phyloP scores from a whole-genome alignment of 2,329 filamentous ascomycete species.

The Aspergillus ochraceoroseus region DNA sequence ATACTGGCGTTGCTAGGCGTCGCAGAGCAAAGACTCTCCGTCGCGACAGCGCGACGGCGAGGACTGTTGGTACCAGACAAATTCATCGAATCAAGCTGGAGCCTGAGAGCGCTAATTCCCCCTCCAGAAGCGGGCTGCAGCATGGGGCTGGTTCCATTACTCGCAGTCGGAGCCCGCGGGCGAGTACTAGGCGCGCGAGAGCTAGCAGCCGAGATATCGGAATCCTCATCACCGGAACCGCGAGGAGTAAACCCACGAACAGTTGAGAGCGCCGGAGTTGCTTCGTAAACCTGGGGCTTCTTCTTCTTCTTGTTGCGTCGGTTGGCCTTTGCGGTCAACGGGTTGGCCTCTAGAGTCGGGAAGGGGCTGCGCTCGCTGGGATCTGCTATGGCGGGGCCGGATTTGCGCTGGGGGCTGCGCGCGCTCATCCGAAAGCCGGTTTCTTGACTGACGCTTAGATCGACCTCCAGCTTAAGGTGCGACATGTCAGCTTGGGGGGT shows the following conservation, averaged over 20 bases:
- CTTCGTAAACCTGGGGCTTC: slow-evolving; percentile 30
- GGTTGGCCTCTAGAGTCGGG: slow-evolving; percentile 26
- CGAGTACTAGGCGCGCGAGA: slow-evolving; percentile 34
- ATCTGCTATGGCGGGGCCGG: slow-evolving; percentile 10
- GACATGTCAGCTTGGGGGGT: slow-evolving; percentile 35
- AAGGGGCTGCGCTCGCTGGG: slow-evolving; percentile 26
- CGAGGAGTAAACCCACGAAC: slow-evolving; percentile 44
- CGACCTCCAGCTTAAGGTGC: slow-evolving; percentile 23
- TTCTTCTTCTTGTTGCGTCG: slow-evolving; percentile 42
- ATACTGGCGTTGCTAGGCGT: slow-evolving; percentile 55
- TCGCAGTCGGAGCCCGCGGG: slow-evolving; percentile 26
- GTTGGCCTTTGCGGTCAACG: slow-evolving; percentile 26
- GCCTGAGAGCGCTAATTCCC: slow-evolving; percentile 76
- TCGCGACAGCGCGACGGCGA: slow-evolving; percentile 26
- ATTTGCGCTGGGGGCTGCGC: slow-evolving; percentile 24
- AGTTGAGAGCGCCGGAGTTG: slow-evolving; percentile 36
- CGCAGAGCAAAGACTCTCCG: slow-evolving; percentile 45
- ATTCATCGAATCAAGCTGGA: slow-evolving; percentile 73
- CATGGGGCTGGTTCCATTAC: slow-evolving; percentile 43
- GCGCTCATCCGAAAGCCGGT: slow-evolving; percentile 29
- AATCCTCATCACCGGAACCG: slow-evolving; percentile 45
- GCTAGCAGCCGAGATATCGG: slow-evolving; percentile 41
- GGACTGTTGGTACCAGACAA: slow-evolving; percentile 58
- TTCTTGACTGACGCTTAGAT: slow-evolving; percentile 21
- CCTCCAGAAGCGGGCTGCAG: slow-evolving; percentile 52